phyloP scores from a whole-genome alignment of 169 alveolate genomes.

The Cryptosporidium xiaoi region DNA sequence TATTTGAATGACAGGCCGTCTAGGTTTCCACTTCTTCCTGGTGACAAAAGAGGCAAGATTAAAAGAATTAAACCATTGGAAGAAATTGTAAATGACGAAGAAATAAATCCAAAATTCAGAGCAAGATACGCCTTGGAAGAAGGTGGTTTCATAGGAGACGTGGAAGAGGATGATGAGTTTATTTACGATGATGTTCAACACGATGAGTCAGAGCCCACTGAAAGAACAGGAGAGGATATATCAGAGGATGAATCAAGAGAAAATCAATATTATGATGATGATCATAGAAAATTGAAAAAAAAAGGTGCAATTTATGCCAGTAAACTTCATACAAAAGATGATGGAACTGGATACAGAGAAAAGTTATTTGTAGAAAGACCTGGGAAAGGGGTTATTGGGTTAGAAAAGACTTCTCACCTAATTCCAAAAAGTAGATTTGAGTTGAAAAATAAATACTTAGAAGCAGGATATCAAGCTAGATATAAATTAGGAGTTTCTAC shows the following conservation, averaged over 20 bases:
- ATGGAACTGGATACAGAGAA: not conserved
- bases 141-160: constrained; percentile 11
- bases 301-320: not conserved
- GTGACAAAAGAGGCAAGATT: constrained; percentile 59
- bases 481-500: not conserved
- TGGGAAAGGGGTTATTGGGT: not conserved
- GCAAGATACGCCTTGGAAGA: constrained; percentile 55
- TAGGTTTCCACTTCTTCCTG: constrained; percentile 64
- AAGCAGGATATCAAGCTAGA: not conserved
- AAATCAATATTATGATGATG: constrained; percentile 5
- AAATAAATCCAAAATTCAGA: constrained; percentile 43
- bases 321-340: not conserved
- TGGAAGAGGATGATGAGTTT: constrained; percentile 21
- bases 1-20: constrained; percentile 57
- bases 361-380: not conserved
- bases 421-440: too few relatives aligned
- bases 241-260: not conserved
- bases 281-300: not conserved
- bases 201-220: too few relatives aligned
- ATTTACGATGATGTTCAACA: not conserved
- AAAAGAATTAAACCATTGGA: constrained; percentile 54
- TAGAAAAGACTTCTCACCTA: not conserved
- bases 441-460: not conserved
- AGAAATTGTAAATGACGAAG: constrained; percentile 19
- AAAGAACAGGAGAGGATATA: not conserved